Conservation (phyloP, 163 green algal genomes). For the Coccomyxa subellipsoidea region DNA sequence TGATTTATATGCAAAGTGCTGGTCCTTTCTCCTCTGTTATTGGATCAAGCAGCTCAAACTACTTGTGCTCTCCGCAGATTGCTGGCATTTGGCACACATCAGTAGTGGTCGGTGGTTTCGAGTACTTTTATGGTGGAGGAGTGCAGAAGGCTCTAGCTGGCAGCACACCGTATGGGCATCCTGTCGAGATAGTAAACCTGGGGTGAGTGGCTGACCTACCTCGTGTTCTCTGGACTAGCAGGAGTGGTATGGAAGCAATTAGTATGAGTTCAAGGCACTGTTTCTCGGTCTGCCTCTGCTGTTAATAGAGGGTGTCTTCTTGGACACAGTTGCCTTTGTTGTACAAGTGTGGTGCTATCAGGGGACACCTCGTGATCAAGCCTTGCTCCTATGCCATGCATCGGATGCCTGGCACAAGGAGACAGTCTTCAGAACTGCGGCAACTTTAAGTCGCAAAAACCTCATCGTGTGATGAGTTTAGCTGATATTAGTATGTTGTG, state of each 20-base stretch:
- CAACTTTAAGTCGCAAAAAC: too few relatives aligned
- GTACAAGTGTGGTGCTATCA: too few relatives aligned
- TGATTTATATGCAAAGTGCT: not conserved
- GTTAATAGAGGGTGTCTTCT: too few relatives aligned
- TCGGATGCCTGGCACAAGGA: too few relatives aligned
- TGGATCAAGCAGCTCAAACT: not conserved
- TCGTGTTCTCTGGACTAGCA: not conserved
- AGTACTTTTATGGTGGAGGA: slow-evolving; percentile 74
- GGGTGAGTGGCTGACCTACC: slow-evolving; percentile 38
- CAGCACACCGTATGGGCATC: slow-evolving; percentile 61
- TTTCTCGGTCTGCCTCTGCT: too few relatives aligned
- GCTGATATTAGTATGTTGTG: too few relatives aligned
- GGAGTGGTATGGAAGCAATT: not conserved
- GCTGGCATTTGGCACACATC: slow-evolving; percentile 73
- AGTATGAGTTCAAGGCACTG: too few relatives aligned
- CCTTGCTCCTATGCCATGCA: too few relatives aligned
- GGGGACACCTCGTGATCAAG: too few relatives aligned
- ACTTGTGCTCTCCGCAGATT: slow-evolving; percentile 43
- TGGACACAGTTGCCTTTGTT: too few relatives aligned
- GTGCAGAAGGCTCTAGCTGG: slow-evolving; percentile 55
- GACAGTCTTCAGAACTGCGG: too few relatives aligned
- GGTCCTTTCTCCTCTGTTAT: not conserved
- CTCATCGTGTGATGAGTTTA: too few relatives aligned
- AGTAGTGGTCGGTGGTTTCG: slow-evolving; percentile 52
- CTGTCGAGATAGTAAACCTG: slow-evolving; percentile 52